phyloP scores from a whole-genome alignment of 176 grass and related monocot genomes.

The Zoysia japonica region DNA sequence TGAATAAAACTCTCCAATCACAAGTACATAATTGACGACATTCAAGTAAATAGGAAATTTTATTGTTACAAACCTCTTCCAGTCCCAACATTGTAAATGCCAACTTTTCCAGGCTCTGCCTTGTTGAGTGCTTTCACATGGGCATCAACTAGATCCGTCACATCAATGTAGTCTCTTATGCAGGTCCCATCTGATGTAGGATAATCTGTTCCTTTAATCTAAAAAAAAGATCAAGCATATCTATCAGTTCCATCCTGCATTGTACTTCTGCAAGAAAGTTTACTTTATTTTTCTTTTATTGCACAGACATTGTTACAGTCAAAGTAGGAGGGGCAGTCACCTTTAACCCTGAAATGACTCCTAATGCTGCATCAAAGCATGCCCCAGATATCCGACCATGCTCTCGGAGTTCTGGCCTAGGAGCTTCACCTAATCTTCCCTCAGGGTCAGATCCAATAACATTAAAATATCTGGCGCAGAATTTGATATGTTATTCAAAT shows the following conservation, averaged over 20 bases:
- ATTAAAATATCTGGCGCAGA: constrained; percentile 67
- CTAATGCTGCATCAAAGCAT: constrained; percentile 78
- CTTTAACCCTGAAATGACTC: constrained; percentile 69
- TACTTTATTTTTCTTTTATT: constrained; percentile 16
- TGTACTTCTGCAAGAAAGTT: neutral
- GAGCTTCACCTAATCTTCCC: constrained; percentile 79
- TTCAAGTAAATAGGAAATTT: constrained; percentile 22
- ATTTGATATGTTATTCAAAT: constrained; percentile 30
- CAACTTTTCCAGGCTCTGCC: constrained; percentile 66
- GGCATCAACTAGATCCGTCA: constrained; percentile 84
- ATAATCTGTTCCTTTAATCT: constrained; percentile 86
- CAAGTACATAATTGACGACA: neutral
- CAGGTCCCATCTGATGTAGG: constrained; percentile 74
- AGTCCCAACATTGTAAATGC: constrained; percentile 86
- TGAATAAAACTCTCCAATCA: neutral
- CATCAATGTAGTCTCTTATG: constrained; percentile 88
- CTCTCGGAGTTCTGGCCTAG: constrained; percentile 72
- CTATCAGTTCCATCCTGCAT: constrained; percentile 19
- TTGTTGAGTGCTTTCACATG: constrained; percentile 84
- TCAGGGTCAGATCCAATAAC: constrained; percentile 80
- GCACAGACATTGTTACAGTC: neutral
- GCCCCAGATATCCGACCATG: constrained; percentile 81
- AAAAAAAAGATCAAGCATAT: constrained; percentile 21
- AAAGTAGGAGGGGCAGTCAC: constrained; percentile 33
- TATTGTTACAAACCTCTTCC: constrained; percentile 59